Percentiles rank a stretch among this genome's conserved stretches.
Conservation (phyloP, 2,329 filamentous ascomycete genomes). For the Apiospora koreana region DNA sequence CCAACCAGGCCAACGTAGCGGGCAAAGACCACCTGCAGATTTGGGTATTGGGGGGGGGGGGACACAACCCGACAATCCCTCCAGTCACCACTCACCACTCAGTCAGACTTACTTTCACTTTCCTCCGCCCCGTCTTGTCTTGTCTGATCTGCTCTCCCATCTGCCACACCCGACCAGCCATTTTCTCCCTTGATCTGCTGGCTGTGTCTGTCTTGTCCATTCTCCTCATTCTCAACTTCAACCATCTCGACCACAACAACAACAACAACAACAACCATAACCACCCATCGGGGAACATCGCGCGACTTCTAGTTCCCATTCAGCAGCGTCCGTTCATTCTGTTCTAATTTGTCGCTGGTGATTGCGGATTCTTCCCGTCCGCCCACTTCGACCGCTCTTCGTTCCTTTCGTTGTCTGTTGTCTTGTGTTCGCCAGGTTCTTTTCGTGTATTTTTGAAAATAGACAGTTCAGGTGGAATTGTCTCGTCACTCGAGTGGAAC, state of each 20-base stretch:
- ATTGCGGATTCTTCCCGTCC: background rate
- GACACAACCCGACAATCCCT: too few relatives aligned
- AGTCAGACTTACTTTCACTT: background rate
- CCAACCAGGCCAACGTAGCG: background rate
- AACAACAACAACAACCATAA: background rate
- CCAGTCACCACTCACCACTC: background rate
- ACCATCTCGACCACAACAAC: constrained; percentile 1
- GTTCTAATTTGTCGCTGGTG: background rate
- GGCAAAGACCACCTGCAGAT: background rate
- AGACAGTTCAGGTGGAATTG: background rate
- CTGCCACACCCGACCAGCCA: background rate
- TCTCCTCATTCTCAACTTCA: constrained; percentile 2
- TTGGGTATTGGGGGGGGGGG: too few relatives aligned
- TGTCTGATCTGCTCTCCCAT: background rate
- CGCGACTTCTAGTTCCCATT: background rate
- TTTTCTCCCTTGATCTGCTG: background rate
- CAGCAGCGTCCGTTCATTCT: background rate
- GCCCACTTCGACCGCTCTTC: background rate
- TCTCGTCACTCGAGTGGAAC: constrained; percentile 2
- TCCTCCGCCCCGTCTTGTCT: background rate
- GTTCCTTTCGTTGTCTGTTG: background rate
- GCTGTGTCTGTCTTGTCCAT: background rate
- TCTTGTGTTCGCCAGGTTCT: background rate
- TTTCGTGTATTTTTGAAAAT: background rate
- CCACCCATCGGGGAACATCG: background rate